Percentiles rank a stretch among this genome's conserved stretches.
Evolutionary conservation across 768 basidiomycete species (phyloP).

Genomic region (Arthromyces matolae): DNA sequence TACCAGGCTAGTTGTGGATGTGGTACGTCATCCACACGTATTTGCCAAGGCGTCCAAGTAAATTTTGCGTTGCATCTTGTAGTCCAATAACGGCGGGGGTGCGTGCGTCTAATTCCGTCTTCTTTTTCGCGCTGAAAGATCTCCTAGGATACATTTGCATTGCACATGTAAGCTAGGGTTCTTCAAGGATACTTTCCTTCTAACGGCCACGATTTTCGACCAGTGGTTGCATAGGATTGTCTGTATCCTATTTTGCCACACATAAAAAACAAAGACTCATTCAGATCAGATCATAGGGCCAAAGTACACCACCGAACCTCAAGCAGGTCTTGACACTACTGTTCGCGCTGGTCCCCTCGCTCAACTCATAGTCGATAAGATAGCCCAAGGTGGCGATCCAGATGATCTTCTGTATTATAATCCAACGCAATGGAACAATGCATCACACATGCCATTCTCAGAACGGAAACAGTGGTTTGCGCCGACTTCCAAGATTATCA

Average conservation of each 20-base stretch:
- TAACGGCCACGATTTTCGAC: not conserved
- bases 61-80: too few species aligned
- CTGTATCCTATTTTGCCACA: slow-evolving; percentile 13
- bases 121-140: not conserved
- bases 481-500: slow-evolving; percentile 39
- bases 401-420: slow-evolving; percentile 44
- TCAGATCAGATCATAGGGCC: slow-evolving; percentile 46
- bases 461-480: slow-evolving; percentile 43
- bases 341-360: slow-evolving; percentile 48
- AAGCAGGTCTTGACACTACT: slow-evolving; percentile 51
- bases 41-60: too few species aligned
- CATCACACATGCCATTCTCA: slow-evolving; percentile 40
- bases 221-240: slow-evolving; percentile 47
- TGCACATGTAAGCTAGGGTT: slow-evolving; percentile 42
- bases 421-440: slow-evolving; percentile 45
- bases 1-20: slow-evolving; percentile 53
- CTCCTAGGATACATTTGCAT: slow-evolving; percentile 52
- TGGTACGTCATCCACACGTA: slow-evolving; percentile 32
- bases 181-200: too few species aligned
- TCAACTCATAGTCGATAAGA: slow-evolving; percentile 41
- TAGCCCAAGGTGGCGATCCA: slow-evolving; percentile 43
- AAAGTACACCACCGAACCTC: slow-evolving; percentile 46
- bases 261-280: not conserved
- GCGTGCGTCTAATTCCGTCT: not conserved
- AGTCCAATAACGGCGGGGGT: slow-evolving; percentile 48